These are phyloP conservation scores for Phytophthora aleatoria DNA, from an alignment of 352 stramenopile genomes.

Conservation along the genomic window DNA sequence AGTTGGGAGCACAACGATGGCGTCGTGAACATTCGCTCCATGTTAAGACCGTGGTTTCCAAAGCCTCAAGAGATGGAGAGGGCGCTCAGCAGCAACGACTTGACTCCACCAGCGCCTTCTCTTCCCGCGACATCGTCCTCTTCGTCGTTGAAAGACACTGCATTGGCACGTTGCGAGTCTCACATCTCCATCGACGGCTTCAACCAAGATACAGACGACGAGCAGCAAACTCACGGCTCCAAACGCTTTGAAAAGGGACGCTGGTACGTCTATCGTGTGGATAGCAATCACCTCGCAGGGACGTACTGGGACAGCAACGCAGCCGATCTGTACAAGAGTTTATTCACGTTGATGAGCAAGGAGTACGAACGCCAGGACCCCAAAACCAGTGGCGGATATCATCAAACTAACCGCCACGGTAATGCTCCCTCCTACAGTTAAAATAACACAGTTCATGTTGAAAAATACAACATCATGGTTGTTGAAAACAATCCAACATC, in stretches of 20 bases:
- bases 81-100: slow-evolving; percentile 30
- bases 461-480: neutral
- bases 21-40: slow-evolving; percentile 74
- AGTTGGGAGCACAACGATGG: slow-evolving; percentile 81
- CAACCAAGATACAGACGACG: slow-evolving; percentile 43
- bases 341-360: slow-evolving; percentile 69
- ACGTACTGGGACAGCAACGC: slow-evolving; percentile 75
- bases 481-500: no score
- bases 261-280: slow-evolving; percentile 84
- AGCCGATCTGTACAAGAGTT: slow-evolving; percentile 63
- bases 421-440: slow-evolving; percentile 20
- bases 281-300: slow-evolving; percentile 75
- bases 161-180: slow-evolving; percentile 54
- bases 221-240: slow-evolving; percentile 23
- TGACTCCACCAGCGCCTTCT: slow-evolving; percentile 35
- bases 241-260: slow-evolving; percentile 57
- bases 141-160: slow-evolving; percentile 33
- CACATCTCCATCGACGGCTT: slow-evolving; percentile 81
- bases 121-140: slow-evolving; percentile 45
- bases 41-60: slow-evolving; percentile 72
- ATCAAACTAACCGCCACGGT: slow-evolving; percentile 20
- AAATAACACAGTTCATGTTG: neutral
- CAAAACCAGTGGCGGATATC: slow-evolving; percentile 9
- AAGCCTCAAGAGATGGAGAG: slow-evolving; percentile 50
- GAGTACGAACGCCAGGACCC: slow-evolving; percentile 54